These are phyloP conservation scores for Sporothrix dimorphospora DNA, from an alignment of 2,329 filamentous ascomycete species.

Conservation along the genomic window DNA sequence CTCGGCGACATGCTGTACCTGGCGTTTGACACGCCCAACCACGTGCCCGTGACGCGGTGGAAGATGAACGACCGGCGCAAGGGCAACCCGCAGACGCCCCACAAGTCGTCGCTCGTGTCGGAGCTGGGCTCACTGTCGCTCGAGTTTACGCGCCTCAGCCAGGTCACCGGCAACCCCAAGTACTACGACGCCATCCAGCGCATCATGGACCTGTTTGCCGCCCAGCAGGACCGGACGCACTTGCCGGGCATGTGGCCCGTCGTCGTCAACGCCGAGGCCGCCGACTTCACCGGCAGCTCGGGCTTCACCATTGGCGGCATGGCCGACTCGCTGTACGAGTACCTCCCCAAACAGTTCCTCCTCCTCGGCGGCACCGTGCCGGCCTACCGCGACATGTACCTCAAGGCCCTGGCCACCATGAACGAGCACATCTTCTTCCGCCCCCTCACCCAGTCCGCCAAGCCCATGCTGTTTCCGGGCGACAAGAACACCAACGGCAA, in stretches of 20 bases:
- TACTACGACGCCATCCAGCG: constrained; percentile 65
- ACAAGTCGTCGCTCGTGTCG: constrained; percentile 45
- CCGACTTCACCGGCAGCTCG: constrained; percentile 60
- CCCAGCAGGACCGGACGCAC: constrained; percentile 55
- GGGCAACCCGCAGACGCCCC: constrained; percentile 40
- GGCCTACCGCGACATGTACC: constrained; percentile 41
- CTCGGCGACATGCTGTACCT: constrained; percentile 67
- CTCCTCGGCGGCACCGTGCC: constrained; percentile 63
- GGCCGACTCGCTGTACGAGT: constrained; percentile 65
- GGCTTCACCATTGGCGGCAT: constrained; percentile 60
- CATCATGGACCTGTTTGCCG: constrained; percentile 59
- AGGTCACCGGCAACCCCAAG: constrained; percentile 62
- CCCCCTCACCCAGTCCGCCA: constrained; percentile 41
- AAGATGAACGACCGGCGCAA: constrained; percentile 21
- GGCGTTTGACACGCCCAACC: constrained; percentile 69
- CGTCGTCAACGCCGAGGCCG: constrained; percentile 55
- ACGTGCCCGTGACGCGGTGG: constrained; percentile 56
- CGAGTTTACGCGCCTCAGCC: constrained; percentile 66
- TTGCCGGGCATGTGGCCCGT: constrained; percentile 67
- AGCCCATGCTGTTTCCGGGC: constrained; percentile 52
- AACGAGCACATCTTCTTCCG: constrained; percentile 51
- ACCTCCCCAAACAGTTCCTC: constrained; percentile 66
- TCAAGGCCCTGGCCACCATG: constrained; percentile 39
- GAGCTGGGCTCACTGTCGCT: constrained; percentile 68
- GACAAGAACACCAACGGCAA: constrained; percentile 42